Evolutionary conservation across 352 stramenopile genomes (phyloP).

Genomic region (Globisporangium sylvaticum): DNA sequence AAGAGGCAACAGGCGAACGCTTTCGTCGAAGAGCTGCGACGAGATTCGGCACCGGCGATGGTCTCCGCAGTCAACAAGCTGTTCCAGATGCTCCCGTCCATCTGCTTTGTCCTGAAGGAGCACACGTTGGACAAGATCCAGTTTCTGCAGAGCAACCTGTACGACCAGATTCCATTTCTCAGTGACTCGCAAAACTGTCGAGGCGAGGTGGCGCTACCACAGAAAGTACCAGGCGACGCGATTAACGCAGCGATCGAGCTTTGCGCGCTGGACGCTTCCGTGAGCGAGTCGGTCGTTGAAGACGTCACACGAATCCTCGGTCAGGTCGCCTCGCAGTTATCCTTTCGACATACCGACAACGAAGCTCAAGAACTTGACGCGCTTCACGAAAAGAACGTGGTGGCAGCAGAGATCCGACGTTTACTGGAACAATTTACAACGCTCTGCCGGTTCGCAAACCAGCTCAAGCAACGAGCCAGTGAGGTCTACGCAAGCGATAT

Average conservation of each 20-base stretch:
- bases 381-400: slow-evolving; percentile 28
- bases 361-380: slow-evolving; percentile 5
- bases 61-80: slow-evolving; percentile 23
- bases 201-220: slow-evolving; percentile 22
- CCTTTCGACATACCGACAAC: slow-evolving; percentile 25
- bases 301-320: slow-evolving; percentile 32
- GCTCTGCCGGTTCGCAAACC: slow-evolving; percentile 33
- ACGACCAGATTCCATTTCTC: slow-evolving; percentile 39
- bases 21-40: slow-evolving; percentile 26
- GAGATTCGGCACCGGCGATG: slow-evolving; percentile 22
- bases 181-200: slow-evolving; percentile 12
- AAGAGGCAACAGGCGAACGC: slow-evolving; percentile 33
- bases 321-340: slow-evolving; percentile 30
- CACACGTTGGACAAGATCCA: slow-evolving; percentile 32
- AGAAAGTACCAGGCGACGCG: slow-evolving; percentile 18
- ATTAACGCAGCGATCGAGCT: slow-evolving; percentile 28
- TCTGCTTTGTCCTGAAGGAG: slow-evolving; percentile 46
- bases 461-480: slow-evolving; percentile 21
- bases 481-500: slow-evolving; percentile 27
- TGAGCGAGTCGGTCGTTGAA: slow-evolving; percentile 25
- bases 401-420: slow-evolving; percentile 18
- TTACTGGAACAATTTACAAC: slow-evolving; percentile 28
- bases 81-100: slow-evolving; percentile 30
- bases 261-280: not conserved
- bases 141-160: slow-evolving; percentile 29